Evolutionary conservation across 768 basidiomycete species (phyloP).

Genomic region (Mycena capillaripes): DNA sequence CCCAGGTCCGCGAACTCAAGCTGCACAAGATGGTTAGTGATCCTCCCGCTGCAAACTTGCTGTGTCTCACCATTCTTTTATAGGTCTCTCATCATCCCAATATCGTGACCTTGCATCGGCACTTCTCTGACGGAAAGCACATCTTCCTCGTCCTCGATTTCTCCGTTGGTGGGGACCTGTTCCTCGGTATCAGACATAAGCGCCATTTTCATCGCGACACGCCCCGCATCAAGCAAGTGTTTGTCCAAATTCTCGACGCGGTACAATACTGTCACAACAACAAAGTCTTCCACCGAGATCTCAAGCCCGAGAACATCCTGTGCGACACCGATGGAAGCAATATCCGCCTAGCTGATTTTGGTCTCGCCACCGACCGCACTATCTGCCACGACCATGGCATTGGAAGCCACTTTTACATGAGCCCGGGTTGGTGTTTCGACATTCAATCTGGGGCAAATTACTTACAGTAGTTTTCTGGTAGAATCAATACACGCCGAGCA

Average conservation of each 20-base stretch:
- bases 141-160: constrained; percentile 79
- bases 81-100: constrained; percentile 62
- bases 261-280: constrained; percentile 80
- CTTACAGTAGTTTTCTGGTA: too few relatives aligned
- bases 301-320: constrained; percentile 89
- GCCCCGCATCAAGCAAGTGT: constrained; percentile 73
- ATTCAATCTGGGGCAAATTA: too few relatives aligned
- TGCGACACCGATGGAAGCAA: constrained; percentile 65
- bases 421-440: constrained; percentile 65
- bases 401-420: constrained; percentile 78
- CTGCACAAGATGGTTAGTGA: constrained; percentile 62
- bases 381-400: constrained; percentile 64
- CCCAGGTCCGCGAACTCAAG: constrained; percentile 79
- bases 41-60: neutral
- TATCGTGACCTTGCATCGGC: constrained; percentile 78
- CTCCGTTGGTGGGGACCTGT: constrained; percentile 76
- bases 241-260: constrained; percentile 86
- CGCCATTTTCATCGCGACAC: constrained; percentile 70
- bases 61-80: neutral
- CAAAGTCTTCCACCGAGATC: constrained; percentile 86
- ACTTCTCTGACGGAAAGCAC: constrained; percentile 70
- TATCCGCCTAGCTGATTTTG: constrained; percentile 84
- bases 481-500: constrained; percentile 68
- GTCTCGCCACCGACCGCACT: constrained; percentile 67
- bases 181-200: constrained; percentile 74